Conservation (phyloP, 352 stramenopile genomes). For the Labyrinthula sp. region DNA sequence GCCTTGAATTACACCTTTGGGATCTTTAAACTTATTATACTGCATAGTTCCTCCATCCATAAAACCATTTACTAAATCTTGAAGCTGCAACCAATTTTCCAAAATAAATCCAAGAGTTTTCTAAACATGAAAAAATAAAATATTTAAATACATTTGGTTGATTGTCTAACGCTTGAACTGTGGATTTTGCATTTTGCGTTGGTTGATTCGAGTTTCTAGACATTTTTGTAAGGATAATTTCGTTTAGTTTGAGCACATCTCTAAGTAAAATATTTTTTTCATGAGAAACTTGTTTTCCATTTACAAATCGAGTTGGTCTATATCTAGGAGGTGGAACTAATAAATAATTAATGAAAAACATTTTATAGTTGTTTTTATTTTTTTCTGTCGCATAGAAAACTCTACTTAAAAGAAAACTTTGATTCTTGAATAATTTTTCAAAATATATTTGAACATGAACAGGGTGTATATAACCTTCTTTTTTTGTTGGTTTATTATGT, state of each 20-base stretch:
- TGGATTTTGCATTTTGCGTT: constrained; percentile 29
- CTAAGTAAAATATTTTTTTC: constrained; percentile 80
- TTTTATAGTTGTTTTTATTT: constrained; percentile 18
- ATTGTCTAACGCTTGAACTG: neutral
- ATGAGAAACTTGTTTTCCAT: constrained; percentile 84
- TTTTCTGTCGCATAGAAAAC: constrained; percentile 44
- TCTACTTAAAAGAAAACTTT: constrained; percentile 67
- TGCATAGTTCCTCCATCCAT: constrained; percentile 58
- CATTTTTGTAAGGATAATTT: constrained; percentile 45
- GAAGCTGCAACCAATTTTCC: constrained; percentile 83
- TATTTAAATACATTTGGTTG: constrained; percentile 11
- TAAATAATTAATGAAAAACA: constrained; percentile 53
- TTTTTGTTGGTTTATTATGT: neutral
- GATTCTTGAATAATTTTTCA: constrained; percentile 72
- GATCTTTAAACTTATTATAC: constrained; percentile 32
- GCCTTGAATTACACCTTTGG: constrained; percentile 78
- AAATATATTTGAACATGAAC: constrained; percentile 82
- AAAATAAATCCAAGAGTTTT: constrained; percentile 68
- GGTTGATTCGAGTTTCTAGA: constrained; percentile 33
- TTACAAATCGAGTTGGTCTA: constrained; percentile 83
- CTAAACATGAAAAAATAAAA: constrained; percentile 33
- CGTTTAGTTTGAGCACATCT: constrained; percentile 72
- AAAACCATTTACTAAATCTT: constrained; percentile 68
- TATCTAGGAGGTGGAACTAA: constrained; percentile 88
- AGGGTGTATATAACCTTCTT: constrained; percentile 74